Evolutionary conservation across 345 rosid genomes (phyloP).

Genomic region (Trapa incisa): DNA sequence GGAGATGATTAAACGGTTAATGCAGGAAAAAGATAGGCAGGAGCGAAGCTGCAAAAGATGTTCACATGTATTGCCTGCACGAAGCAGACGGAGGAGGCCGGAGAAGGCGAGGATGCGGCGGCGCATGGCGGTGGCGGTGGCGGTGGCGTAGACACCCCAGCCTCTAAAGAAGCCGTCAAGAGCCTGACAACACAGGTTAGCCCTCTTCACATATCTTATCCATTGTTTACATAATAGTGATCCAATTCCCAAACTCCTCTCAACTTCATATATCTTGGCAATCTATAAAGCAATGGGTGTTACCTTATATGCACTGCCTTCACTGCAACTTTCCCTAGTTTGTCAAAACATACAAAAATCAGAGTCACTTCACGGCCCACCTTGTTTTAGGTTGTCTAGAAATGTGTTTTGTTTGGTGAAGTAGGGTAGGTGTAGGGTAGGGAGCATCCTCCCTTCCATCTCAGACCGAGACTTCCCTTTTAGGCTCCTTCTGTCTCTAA

Average conservation of each 20-base stretch:
- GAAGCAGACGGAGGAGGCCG: conserved; percentile 66
- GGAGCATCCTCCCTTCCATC: background rate
- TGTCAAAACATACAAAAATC: conserved; percentile 24
- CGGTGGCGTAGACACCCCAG: conserved; percentile 55
- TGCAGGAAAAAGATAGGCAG: conserved; percentile 6
- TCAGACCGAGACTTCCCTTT: background rate
- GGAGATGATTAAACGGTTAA: background rate
- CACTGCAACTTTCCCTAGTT: conserved; percentile 8
- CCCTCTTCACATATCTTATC: background rate
- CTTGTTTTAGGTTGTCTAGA: background rate
- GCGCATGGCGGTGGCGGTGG: conserved; percentile 70
- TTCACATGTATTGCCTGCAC: conserved; percentile 97
- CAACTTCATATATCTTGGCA: too few relatives aligned
- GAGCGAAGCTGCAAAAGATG: conserved; percentile 28
- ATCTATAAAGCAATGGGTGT: background rate
- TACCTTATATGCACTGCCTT: background rate
- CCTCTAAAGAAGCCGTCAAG: conserved; percentile 91
- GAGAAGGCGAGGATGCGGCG: conserved; percentile 56
- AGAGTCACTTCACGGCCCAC: background rate
- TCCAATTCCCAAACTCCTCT: too few relatives aligned
- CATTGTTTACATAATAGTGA: too few relatives aligned
- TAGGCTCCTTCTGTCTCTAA: background rate
- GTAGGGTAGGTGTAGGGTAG: background rate
- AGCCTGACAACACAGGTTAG: conserved; percentile 93
- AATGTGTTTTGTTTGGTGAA: background rate